Base-by-base conservation (phyloP, 345 rosid species). In the Cardamine occulta region DNA sequence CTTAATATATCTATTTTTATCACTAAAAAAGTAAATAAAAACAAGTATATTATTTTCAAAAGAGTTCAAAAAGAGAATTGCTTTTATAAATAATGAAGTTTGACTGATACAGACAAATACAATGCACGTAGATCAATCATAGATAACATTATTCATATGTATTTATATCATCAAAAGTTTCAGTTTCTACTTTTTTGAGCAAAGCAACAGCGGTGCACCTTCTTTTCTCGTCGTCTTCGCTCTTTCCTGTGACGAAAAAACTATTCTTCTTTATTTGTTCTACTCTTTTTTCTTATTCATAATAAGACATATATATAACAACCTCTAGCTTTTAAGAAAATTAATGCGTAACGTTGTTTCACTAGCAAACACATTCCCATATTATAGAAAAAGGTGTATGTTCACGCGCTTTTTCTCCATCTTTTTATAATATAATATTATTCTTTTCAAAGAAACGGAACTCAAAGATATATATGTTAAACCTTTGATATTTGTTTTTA, bases 291-390 rank as follows among this genome's bases (percentile, higher is more conserved):
- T 15, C 49, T 66, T 12, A 10, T 51, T 55, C 64, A 54, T 55
- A 70, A 34, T 69, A 63, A 55, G 75, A 76, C 76, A 57, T 70
- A 53, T 76, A 57, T 70, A 53, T 77, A 77, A 77, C 68, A 77
- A 77, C 80, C 56, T 71, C 76, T 64, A 18, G 31, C 80, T 71
- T 77, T 77, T 15, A 6, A 0, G 1, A 21, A 21, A 21, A 21
- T 1, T 55, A 55, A 63, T 70, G 35, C 18, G 56, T 56, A 64
- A 42, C 61, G 72, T 77, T 77, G 72, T 77, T 77, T 70, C 8
- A 19, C 21, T 70, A 63, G 61, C 60, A 77, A 55, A 69, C 66
- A 70, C 70, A 63, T 55, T 70, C 66, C 71, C 37, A 64, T 28
- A 35, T 47, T 56, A 64, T 70, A 19, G 72, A 63, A 35, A 70